A percentile compares a stretch with the other conserved stretches of the same genome.
phyloP scores from a whole-genome alignment of 345 rosid species.

The Brassica napus region DNA sequence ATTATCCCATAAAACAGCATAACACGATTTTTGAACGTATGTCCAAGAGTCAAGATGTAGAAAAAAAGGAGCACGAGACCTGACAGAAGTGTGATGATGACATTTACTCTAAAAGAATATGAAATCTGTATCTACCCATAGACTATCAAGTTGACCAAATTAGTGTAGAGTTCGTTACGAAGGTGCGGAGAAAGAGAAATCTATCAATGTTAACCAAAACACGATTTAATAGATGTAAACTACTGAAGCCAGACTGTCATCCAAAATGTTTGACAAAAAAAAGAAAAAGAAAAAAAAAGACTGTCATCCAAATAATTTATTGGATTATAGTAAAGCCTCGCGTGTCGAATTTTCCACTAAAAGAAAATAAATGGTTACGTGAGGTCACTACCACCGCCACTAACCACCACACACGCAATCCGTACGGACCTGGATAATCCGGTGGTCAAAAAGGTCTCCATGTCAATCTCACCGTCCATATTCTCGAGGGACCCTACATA shows the following conservation, averaged over 20 bases:
- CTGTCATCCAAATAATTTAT: constrained; percentile 22
- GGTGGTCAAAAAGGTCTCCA: constrained; percentile 30
- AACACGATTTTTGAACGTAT: neutral
- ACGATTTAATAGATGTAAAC: neutral
- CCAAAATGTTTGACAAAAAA: neutral
- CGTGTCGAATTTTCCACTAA: neutral
- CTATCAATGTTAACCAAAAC: neutral
- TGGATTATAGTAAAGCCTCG: constrained; percentile 18
- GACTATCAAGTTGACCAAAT: constrained; percentile 3
- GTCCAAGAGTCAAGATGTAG: constrained; percentile 1
- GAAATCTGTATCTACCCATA: constrained; percentile 12
- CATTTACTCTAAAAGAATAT: neutral
- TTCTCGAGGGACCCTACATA: constrained; percentile 16
- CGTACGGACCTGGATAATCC: constrained; percentile 22
- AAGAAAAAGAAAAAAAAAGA: neutral
- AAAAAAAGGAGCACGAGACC: neutral
- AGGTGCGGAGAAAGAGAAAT: constrained; percentile 15
- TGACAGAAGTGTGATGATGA: constrained; percentile 14
- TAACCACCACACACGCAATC: constrained; percentile 24
- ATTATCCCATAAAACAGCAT: neutral
- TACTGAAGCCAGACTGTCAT: constrained; percentile 3
- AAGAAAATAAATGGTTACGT: neutral
- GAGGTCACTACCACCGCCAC: constrained; percentile 36
- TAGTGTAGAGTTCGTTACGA: neutral
- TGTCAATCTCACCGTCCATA: constrained; percentile 20